A percentile compares a stretch with the other conserved stretches of the same genome.
Evolutionary conservation across 495 filamentous ascomycete genomes (phyloP).

Genomic region (Aspergillus cavernicola): DNA sequence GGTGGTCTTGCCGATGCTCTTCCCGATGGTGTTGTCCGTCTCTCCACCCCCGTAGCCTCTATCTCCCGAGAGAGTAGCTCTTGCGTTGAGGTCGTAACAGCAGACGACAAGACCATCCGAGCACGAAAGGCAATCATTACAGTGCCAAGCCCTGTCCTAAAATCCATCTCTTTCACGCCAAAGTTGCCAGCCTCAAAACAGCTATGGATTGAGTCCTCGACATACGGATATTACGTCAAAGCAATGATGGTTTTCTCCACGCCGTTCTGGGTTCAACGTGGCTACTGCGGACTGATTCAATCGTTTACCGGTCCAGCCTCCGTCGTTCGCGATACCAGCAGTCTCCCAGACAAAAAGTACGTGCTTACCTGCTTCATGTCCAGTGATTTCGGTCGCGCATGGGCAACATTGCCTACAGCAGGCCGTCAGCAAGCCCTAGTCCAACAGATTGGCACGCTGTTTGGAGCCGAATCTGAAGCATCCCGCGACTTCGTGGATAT

Average conservation of each 20-base stretch:
- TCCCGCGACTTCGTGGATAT: slow-evolving; percentile 15
- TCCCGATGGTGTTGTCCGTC: slow-evolving; percentile 1
- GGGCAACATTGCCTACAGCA: slow-evolving; percentile 17
- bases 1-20: slow-evolving; percentile 22
- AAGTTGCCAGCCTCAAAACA: slow-evolving; percentile 23
- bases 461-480: background rate
- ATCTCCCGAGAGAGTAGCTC: slow-evolving; percentile 9
- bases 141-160: slow-evolving; percentile 29
- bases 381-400: slow-evolving; percentile 29
- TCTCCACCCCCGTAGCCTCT: slow-evolving; percentile 1
- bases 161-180: slow-evolving; percentile 31
- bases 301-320: slow-evolving; percentile 31
- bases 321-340: slow-evolving; percentile 39
- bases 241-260: slow-evolving; percentile 30
- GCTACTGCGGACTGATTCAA: slow-evolving; percentile 33
- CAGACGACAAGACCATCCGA: slow-evolving; percentile 12
- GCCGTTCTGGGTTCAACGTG: slow-evolving; percentile 38
- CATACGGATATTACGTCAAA: slow-evolving; percentile 37
- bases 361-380: slow-evolving; percentile 40
- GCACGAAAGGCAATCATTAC: slow-evolving; percentile 36
- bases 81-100: background rate
- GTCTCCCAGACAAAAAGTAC: slow-evolving; percentile 27
- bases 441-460: slow-evolving; percentile 10
- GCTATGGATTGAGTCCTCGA: slow-evolving; percentile 12
- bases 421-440: slow-evolving; percentile 15